phyloP scores from a whole-genome alignment of 139 green algal genomes.

The Chlorella ohadii region DNA sequence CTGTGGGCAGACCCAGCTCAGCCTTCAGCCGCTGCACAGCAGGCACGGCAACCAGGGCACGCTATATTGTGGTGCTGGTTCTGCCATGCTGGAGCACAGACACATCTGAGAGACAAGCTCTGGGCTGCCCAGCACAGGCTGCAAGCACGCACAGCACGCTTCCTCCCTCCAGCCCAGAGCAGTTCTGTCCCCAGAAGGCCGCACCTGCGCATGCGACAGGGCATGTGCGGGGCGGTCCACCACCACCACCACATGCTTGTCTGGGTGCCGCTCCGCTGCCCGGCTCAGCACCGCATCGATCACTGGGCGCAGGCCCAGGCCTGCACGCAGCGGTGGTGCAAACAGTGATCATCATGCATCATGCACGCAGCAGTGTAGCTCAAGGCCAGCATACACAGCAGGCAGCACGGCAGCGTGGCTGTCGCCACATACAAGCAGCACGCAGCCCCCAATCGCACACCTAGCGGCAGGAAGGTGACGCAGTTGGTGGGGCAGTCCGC shows the following conservation, averaged over 20 bases:
- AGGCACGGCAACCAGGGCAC: too few relatives aligned
- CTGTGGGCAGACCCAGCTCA: conserved; percentile 11
- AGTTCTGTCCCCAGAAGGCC: too few relatives aligned
- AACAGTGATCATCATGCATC: neutral
- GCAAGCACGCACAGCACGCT: too few relatives aligned
- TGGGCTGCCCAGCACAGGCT: too few relatives aligned
- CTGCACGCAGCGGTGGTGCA: conserved; percentile 8
- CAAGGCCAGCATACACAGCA: neutral
- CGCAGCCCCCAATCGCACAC: neutral
- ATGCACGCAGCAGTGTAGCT: neutral
- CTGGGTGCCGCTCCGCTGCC: conserved; percentile 2
- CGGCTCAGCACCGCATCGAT: conserved; percentile 26
- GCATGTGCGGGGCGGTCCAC: conserved; percentile 37
- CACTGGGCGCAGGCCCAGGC: conserved; percentile 28
- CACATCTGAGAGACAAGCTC: too few relatives aligned
- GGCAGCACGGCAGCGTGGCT: too few relatives aligned
- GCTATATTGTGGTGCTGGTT: too few relatives aligned
- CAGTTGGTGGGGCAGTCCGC: conserved; percentile 14
- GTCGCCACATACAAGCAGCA: too few relatives aligned
- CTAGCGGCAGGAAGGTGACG: conserved; percentile 28
- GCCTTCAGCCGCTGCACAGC: conserved; percentile 15
- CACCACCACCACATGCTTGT: conserved; percentile 44
- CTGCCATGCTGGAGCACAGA: too few relatives aligned
- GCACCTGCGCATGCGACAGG: conserved; percentile 30
- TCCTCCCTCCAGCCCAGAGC: too few relatives aligned